Conservation (phyloP, 192 early-diverging fungal species). For the Spizellomyces sp. region DNA sequence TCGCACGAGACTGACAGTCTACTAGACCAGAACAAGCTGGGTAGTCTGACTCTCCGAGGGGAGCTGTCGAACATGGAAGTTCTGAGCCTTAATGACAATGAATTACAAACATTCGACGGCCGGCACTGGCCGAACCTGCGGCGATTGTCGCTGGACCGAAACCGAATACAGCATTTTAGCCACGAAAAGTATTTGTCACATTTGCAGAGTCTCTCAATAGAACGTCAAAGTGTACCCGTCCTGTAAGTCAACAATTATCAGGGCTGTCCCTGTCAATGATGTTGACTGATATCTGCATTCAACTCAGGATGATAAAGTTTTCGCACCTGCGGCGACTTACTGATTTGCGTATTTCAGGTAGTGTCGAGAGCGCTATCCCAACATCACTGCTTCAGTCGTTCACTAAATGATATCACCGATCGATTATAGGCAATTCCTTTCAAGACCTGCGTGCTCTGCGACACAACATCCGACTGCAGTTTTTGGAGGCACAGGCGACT, state of each 20-base stretch:
- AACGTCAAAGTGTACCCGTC: constrained; percentile 6
- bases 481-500: neutral
- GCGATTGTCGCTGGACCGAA: constrained; percentile 22
- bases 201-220: constrained; percentile 17
- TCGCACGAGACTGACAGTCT: neutral
- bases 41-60: neutral
- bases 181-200: constrained; percentile 13
- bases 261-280: too few relatives aligned
- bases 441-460: constrained; percentile 2
- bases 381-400: too few relatives aligned
- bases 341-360: constrained; percentile 15
- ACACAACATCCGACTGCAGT: constrained; percentile 8
- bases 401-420: too few relatives aligned
- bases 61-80: constrained; percentile 17
- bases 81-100: constrained; percentile 18
- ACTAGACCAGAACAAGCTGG: constrained; percentile 22
- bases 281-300: neutral
- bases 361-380: neutral
- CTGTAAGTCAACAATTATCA: constrained; percentile 7
- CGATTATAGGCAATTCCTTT: neutral
- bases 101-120: constrained; percentile 13
- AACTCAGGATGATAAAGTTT: constrained; percentile 7
- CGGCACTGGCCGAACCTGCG: constrained; percentile 9
- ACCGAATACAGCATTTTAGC: constrained; percentile 6
- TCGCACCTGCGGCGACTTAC: neutral